Conservation (phyloP, 2,329 filamentous ascomycete genomes). For the Ophiostoma ips region DNA sequence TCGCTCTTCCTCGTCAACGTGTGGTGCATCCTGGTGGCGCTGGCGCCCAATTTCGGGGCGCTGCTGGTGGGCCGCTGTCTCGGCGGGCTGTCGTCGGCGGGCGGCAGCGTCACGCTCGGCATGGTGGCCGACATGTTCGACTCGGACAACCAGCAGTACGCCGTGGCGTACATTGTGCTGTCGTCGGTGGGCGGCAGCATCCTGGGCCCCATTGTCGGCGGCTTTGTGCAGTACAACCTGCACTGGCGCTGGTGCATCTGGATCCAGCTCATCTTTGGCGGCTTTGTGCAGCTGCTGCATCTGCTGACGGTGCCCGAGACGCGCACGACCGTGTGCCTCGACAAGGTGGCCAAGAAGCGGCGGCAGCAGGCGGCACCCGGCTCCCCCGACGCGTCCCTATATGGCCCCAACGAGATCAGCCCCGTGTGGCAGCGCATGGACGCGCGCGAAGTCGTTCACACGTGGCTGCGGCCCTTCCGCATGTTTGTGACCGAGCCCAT, state of each 20-base stretch:
- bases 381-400: conserved; percentile 32
- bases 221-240: conserved; percentile 54
- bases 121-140: conserved; percentile 68
- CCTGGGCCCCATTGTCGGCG: conserved; percentile 64
- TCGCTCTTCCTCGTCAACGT: conserved; percentile 65
- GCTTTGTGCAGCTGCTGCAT: conserved; percentile 52
- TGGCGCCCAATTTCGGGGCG: conserved; percentile 59
- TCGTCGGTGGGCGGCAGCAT: conserved; percentile 68
- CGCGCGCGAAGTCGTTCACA: conserved; percentile 38
- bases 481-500: conserved; percentile 67
- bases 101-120: conserved; percentile 58
- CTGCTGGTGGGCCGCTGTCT: conserved; percentile 57
- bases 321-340: conserved; percentile 61
- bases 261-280: conserved; percentile 73
- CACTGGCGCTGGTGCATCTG: conserved; percentile 60
- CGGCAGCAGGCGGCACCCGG: conserved; percentile 44
- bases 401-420: conserved; percentile 58
- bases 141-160: conserved; percentile 57
- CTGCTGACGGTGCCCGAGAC: conserved; percentile 64
- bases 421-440: conserved; percentile 46
- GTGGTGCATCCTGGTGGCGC: conserved; percentile 57
- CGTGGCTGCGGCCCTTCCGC: conserved; percentile 52
- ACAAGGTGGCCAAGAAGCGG: conserved; percentile 62
- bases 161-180: conserved; percentile 63
- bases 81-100: conserved; percentile 56